phyloP scores from a whole-genome alignment of 2,329 filamentous ascomycete species.

The Cadophora sp. region DNA sequence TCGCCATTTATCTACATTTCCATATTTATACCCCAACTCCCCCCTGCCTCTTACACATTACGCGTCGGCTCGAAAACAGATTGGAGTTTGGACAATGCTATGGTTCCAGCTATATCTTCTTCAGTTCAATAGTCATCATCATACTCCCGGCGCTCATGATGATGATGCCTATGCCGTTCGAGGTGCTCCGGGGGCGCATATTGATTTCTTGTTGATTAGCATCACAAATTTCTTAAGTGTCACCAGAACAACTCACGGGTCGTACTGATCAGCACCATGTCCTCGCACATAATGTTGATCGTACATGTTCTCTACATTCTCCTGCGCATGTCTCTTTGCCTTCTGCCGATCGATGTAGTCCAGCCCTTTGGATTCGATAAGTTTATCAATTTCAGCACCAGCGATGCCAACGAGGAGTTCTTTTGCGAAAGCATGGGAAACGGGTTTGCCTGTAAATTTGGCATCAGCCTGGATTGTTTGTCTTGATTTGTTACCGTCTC shows the following conservation, averaged over 20 bases:
- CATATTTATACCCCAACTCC: no score
- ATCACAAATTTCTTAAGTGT: background rate
- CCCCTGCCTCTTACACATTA: no score
- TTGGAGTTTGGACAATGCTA: no score
- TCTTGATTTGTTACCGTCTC: no score
- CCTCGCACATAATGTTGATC: constrained; percentile 63
- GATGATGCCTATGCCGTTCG: background rate
- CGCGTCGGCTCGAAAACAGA: no score
- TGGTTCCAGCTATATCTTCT: no score
- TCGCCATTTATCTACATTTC: no score
- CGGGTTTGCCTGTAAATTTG: constrained; percentile 63
- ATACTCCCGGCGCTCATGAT: background rate
- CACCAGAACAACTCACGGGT: constrained; percentile 56
- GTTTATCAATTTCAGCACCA: constrained; percentile 77
- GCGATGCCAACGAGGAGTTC: constrained; percentile 76
- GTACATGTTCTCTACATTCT: constrained; percentile 65
- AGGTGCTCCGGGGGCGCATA: constrained; percentile 42
- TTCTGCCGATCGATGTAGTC: constrained; percentile 63
- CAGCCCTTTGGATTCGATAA: constrained; percentile 74
- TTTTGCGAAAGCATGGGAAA: constrained; percentile 79
- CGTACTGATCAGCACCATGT: constrained; percentile 57
- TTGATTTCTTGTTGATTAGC: constrained; percentile 35
- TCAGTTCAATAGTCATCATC: constrained; percentile 4
- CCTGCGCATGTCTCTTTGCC: constrained; percentile 63
- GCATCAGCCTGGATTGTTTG: background rate